A percentile compares a stretch with the other conserved stretches of the same genome.
phyloP scores from a whole-genome alignment of 352 stramenopile species.

The Phytophthora cryptogea region DNA sequence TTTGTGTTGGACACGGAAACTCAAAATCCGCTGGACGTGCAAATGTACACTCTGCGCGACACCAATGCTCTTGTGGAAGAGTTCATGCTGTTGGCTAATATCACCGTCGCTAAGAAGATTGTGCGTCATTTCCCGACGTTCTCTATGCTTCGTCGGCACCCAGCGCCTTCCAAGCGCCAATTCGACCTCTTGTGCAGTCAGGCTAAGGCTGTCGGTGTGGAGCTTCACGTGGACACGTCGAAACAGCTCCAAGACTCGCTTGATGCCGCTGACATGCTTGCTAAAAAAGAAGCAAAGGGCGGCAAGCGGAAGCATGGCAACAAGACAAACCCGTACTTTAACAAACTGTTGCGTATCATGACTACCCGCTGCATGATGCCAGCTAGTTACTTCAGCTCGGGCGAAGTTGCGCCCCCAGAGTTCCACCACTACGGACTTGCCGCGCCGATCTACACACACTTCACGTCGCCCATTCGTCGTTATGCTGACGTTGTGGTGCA shows the following conservation, averaged over 20 bases:
- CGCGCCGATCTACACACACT: slow-evolving; percentile 99
- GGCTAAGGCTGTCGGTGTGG: slow-evolving; percentile 81
- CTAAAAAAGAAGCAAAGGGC: slow-evolving; percentile 19
- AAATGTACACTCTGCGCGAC: slow-evolving; percentile 95
- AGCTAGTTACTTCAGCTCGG: slow-evolving; percentile 98
- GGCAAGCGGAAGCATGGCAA: slow-evolving; percentile 40
- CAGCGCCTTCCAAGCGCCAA: slow-evolving; percentile 93
- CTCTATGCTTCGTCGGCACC: slow-evolving; percentile 95
- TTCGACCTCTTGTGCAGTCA: slow-evolving; percentile 90
- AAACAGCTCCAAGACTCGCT: slow-evolving; percentile 80
- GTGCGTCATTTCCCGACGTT: slow-evolving; percentile 94
- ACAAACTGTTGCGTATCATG: slow-evolving; percentile 97
- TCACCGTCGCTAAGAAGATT: slow-evolving; percentile 97
- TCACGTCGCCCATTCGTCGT: slow-evolving; percentile 98
- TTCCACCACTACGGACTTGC: slow-evolving; percentile 99
- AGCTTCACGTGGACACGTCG: slow-evolving; percentile 77
- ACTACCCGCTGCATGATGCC: slow-evolving; percentile 98
- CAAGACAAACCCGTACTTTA: slow-evolving; percentile 95
- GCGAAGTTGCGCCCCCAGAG: slow-evolving; percentile 94
- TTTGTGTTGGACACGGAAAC: slow-evolving; percentile 99
- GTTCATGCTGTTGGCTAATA: slow-evolving; percentile 99
- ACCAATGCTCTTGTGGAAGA: slow-evolving; percentile 98
- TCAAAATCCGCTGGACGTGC: slow-evolving; percentile 97
- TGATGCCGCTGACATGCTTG: slow-evolving; percentile 78
- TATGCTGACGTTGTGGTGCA: slow-evolving; percentile 99